Base-by-base conservation (phyloP, 768 basidiomycete species). In the Boletus vermiculosoides region DNA sequence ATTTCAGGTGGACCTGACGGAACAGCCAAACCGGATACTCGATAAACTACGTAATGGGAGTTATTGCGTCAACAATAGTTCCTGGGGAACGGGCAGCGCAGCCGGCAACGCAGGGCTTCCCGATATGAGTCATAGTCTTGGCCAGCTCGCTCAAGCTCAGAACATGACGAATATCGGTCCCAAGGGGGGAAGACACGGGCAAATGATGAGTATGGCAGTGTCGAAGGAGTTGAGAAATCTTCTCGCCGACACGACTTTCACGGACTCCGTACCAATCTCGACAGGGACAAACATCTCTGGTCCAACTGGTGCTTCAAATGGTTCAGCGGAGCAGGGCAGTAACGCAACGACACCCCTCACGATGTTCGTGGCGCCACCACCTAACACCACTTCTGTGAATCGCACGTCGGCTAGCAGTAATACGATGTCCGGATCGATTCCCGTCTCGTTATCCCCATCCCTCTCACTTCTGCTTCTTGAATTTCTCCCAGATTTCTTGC, bases 1-100 rank as follows among this genome's bases (percentile, higher is more conserved):
- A 1, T 98, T 99, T 78, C 94, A 99, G 73, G 90, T 97, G 54
- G 93, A 98, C 72, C 77, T 99, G 48, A 85, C 86, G 18, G 85
- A 88, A 65, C 93, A 95, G 74, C 94, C 93, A 3, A 85, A 85
- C 62, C 83, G 83, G 2, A 94, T 97, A 57, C 74, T 94, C 52
- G 82, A 88, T 61, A 91, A 87, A 69, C 79, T 94, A 52, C 74
- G 80, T 20, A 86, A 91, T 62, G 94, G 94, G 18, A 84, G 81
- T 34, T 93, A 93, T 72, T 73, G 85, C 55, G 81, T 84, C 66
- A 83, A 91, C 67, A 85, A 87, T 70, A 72, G 70, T 28, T 33
- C 62, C 9, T 69, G 60, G 65, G 36, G 52, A 28, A 20, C 37
- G 6, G 20, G 30, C 22, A 31, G 36, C n/a, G 4, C 57, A 8